Base-by-base conservation (phyloP, 768 basidiomycete species). In the Trametes elegans region DNA sequence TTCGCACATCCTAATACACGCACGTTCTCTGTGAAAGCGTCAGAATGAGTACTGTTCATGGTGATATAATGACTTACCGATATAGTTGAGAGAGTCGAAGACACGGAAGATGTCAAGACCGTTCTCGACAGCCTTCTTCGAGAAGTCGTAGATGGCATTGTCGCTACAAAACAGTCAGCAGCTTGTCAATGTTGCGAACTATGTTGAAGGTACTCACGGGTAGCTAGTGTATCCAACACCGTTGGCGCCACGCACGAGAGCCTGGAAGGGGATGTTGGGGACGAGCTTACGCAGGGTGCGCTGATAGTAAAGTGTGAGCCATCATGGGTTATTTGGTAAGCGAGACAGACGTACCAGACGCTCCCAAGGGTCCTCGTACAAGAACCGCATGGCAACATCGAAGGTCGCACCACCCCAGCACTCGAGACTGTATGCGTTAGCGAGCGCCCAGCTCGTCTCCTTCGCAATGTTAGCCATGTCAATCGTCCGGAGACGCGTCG, bases 351-450 rank as follows among this genome's bases (percentile, higher is more conserved):
- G 45, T 62, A 92, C 91, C 74, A 99, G 75, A 62, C 97, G 86
- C 70, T 98, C 97, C 97, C 97, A 99, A 63, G 97, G 97, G 72
- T 99, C 97, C 71, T 99, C 97, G 70, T 99, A 98, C 70, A 99
- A 74, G 87, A 99, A 98, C 41, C 96, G 88, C 94, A 98, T 97
- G 21, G 96, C 90, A 46, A 99, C 96, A 71, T 98, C 96, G 68
- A 99, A 99, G 2, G 97, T 98, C 32, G 96, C 95, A 57, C 95
- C 94, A 66, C 97, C 97, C 97, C 97, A 99, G 78, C 95, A 98
- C 70, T 99, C 97, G 59, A 99, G 74, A 69, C 90, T 90, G 76
- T 93, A 99, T 7, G 97, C 92, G 67, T 98, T 98, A 23, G 91
- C 84, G 38, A 99, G 79, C 1, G 96, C 96, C 70, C 90, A 88